Conservation (phyloP, 768 basidiomycete species). For the Podaxis pistillaris region DNA sequence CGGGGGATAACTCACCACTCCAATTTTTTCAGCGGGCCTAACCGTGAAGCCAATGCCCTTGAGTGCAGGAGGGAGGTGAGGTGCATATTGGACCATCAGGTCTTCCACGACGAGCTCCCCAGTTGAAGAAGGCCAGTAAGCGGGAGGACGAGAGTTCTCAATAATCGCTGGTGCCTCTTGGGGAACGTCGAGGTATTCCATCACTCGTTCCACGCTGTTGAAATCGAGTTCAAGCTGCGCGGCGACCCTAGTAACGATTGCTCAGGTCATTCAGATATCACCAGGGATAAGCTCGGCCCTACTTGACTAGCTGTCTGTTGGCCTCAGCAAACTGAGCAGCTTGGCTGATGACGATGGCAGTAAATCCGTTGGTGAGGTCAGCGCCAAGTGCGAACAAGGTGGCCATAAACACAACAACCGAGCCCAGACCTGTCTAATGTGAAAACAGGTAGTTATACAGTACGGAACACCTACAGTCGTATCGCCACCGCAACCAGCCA, state of each 20-base stretch:
- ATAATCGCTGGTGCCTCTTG: slow-evolving; percentile 68
- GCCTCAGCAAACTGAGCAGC: slow-evolving; percentile 70
- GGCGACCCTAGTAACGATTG: slow-evolving; percentile 42
- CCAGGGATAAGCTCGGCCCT: slow-evolving; percentile 12
- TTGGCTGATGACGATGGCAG: slow-evolving; percentile 72
- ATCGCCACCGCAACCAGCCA: slow-evolving; percentile 71
- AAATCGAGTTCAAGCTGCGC: slow-evolving; percentile 74
- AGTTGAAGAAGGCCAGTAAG: slow-evolving; percentile 65
- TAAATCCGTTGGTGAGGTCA: slow-evolving; percentile 54
- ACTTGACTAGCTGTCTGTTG: slow-evolving; percentile 62
- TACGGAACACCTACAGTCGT: slow-evolving; percentile 51
- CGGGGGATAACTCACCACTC: slow-evolving; percentile 45
- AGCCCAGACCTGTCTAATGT: slow-evolving; percentile 52
- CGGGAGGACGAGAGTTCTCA: slow-evolving; percentile 57
- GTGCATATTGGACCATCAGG: slow-evolving; percentile 61
- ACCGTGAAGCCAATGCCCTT: slow-evolving; percentile 58
- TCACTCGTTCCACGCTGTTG: slow-evolving; percentile 72
- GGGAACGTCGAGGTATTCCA: slow-evolving; percentile 64
- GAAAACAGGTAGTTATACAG: background rate
- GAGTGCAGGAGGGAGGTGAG: slow-evolving; percentile 59
- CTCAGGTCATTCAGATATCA: background rate
- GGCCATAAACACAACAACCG: slow-evolving; percentile 65
- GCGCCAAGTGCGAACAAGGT: slow-evolving; percentile 66
- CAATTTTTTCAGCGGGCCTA: slow-evolving; percentile 63
- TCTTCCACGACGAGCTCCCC: slow-evolving; percentile 59